Conservation (phyloP, 257 asterid genomes). For the Lycium barbarum region DNA sequence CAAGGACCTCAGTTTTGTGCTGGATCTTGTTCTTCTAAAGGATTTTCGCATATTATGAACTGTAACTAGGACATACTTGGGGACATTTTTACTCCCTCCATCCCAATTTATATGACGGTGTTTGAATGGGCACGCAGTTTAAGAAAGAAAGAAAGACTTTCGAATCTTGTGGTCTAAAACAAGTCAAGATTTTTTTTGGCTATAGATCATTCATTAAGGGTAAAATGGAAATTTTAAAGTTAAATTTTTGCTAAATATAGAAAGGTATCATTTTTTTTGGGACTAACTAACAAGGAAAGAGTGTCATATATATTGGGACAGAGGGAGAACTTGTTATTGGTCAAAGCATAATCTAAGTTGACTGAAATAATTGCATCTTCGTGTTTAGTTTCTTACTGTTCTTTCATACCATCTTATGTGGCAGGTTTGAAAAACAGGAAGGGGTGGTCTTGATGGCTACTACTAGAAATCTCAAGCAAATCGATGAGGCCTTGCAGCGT, state of each 20-base stretch:
- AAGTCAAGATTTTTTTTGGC: too few relatives aligned
- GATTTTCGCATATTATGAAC: constrained; percentile 16
- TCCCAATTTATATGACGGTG: too few relatives aligned
- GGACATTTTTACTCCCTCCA: not conserved
- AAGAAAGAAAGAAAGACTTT: too few relatives aligned
- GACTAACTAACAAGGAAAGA: too few relatives aligned
- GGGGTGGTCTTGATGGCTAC: constrained; percentile 99
- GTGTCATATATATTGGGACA: too few relatives aligned
- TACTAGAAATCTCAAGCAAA: constrained; percentile 81
- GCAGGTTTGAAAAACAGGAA: constrained; percentile 96
- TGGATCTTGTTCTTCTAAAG: constrained; percentile 18
- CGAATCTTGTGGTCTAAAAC: too few relatives aligned
- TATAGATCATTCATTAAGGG: too few relatives aligned
- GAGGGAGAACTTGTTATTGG: not conserved
- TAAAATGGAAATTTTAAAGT: too few relatives aligned
- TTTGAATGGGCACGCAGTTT: too few relatives aligned
- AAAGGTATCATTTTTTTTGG: too few relatives aligned
- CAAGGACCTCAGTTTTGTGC: not conserved
- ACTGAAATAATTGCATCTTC: constrained; percentile 15
- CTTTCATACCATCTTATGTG: constrained; percentile 36
- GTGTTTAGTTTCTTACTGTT: constrained; percentile 27
- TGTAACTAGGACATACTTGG: not conserved
- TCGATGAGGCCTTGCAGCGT: constrained; percentile 92
- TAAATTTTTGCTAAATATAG: too few relatives aligned
- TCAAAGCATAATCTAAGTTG: constrained; percentile 8